Percentiles rank a stretch among this genome's conserved stretches.
Conservation (phyloP, 1,284 basidiomycete species). For the Hymenochaete sp. region DNA sequence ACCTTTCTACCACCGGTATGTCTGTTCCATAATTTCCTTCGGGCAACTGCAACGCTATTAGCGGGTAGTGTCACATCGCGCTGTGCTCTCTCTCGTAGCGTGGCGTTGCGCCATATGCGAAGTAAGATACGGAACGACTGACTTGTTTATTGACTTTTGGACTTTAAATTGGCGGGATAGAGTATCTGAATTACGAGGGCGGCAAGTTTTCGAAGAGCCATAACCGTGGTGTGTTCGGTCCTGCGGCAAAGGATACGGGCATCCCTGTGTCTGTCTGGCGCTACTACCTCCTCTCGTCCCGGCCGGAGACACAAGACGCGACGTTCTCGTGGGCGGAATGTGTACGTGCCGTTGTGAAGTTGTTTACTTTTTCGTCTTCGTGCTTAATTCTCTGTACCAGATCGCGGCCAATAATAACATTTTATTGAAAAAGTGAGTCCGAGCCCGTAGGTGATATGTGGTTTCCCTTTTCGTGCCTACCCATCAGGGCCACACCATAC, state of each 20-base stretch:
- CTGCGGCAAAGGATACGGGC: constrained; percentile 88
- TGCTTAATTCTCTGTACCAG: constrained; percentile 30
- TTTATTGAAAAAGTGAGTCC: constrained; percentile 82
- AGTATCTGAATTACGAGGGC: constrained; percentile 97
- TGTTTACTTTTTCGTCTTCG: background rate
- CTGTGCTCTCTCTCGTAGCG: too few species aligned
- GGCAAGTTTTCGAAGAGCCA: constrained; percentile 99
- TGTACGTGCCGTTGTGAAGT: constrained; percentile 36
- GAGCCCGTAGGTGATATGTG: background rate
- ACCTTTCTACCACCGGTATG: constrained; percentile 89
- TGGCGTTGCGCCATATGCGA: too few species aligned
- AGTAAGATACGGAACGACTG: too few species aligned
- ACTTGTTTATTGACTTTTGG: too few species aligned
- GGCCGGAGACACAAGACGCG: constrained; percentile 91
- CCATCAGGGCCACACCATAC: constrained; percentile 14
- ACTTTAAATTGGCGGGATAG: too few species aligned
- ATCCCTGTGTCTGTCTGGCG: constrained; percentile 94
- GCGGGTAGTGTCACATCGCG: too few species aligned
- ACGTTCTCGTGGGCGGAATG: constrained; percentile 98
- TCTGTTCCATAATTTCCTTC: constrained; percentile 12
- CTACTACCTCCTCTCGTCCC: constrained; percentile 89
- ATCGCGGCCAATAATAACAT: constrained; percentile 92
- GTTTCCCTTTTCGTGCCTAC: background rate
- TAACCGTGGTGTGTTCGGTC: constrained; percentile 96
- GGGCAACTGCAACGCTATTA: background rate